Evolutionary conservation across 1,284 basidiomycete genomes (phyloP), one percentile per base, ranked within the genome.

Genomic region (Ustilago lituana): DNA sequence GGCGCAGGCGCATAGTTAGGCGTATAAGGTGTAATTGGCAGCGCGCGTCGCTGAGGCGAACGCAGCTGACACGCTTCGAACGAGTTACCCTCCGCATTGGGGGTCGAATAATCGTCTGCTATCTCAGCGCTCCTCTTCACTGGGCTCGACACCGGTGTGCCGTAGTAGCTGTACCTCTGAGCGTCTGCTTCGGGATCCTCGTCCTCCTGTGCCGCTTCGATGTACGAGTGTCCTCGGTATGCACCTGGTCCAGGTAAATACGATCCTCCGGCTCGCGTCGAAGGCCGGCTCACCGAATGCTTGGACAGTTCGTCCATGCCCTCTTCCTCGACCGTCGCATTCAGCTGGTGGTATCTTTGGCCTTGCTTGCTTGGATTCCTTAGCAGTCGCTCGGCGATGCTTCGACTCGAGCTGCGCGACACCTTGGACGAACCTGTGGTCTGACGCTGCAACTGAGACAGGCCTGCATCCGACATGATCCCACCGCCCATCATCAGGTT

Each of bases 401-500:
- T 49, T 5, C 53, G 60, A 17, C 43, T 52, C 26, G 59, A 62
- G 19, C 32, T 47, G 37, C 48, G 48, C 20, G 61, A 57, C 12
- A 53, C 31, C 35, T 49, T 57, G 15, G 61, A 64, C 8, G 33
- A 40, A 1, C 45, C 61, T n/a, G 61, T 64, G 20, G 61, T 49
- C 31, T 64, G 54, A 8, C 61, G 54, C 38, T 64, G 61, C 49
- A 64, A 31, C 33, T 64, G 61, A 10, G 54, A 57, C 40, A 64
- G 10, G 2, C 61, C 61, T 17, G 54, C 61, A 44, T 64, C 61
- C 49, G 61, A 57, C 61, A 64, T 64, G 54, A 64, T 53, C 3
- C 61, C 61, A 0, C 61, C 61, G 5, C 61, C 61, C 45, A 53
- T 45, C 54, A 64, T 64, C 39, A 64, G 29, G 36, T 64, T 64